Base-by-base conservation (phyloP, 164 flowering plant species). In the Chloranthus sessilifolius region DNA sequence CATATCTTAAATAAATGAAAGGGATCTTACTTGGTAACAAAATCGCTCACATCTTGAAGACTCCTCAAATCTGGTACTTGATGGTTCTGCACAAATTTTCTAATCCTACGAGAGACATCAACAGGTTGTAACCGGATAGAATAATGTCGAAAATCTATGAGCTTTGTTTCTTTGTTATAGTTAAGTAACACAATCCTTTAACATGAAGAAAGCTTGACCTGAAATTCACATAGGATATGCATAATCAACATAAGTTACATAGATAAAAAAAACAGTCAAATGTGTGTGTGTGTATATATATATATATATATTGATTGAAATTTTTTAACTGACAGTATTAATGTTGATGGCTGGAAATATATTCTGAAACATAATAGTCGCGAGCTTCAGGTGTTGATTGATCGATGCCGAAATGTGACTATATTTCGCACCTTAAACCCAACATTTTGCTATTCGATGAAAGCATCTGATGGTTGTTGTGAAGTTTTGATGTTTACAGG, bases 51-150 rank as follows among this genome's bases (percentile, higher is more conserved):
- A 59, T 90, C 98, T 63, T 79, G 84, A 63, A 87, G 85, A 60
- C 56, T 81, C 56, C 92, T 79, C 47, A 90, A 65, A 78, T 91
- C 90, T 47, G 95, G 98, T 38, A 79, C 88, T 52, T 91, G 76
- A 70, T 83, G 98, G 55, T 73, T 91, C 77, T 77, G 96, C 48
- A 91, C 98, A 73, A 91, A 77, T 66, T 83, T 88, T 62, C 88
- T 78, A 43, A 88, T 47, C 67, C 82, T 80, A 1, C 88, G 83
- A 3, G 95, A 79, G 23, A 88, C 96, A 55, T 94, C 95, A 47
- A 92, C 81, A 58, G 98, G 98, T 67, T 88, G 94, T 47, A 88
- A 64, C 73, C 90, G 80, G 36, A 92, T 78, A 23, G 98, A 88
- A 71, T 83, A 92, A 65, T 92, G 96, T 50, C 96, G 74, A 60